A percentile compares a stretch with the other conserved stretches of the same genome.
Conservation (phyloP, 352 stramenopile species). For the Phytophthora capsici region DNA sequence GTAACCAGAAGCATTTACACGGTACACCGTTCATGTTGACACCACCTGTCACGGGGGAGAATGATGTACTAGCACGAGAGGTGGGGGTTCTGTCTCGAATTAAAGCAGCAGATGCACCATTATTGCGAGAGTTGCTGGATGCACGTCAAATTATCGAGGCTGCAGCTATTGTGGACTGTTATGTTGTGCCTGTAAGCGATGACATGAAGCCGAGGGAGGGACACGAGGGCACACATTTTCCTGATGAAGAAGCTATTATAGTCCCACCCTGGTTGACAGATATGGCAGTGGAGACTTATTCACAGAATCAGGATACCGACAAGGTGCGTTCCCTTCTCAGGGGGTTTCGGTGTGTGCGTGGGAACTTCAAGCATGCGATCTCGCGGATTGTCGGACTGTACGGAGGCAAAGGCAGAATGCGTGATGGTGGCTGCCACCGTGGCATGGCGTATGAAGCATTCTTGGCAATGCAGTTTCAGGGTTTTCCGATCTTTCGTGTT, state of each 20-base stretch:
- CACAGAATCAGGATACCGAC: conserved; percentile 44
- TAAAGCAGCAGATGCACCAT: conserved; percentile 28
- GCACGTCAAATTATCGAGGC: conserved; percentile 41
- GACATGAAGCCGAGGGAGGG: conserved; percentile 15
- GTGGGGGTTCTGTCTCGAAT: conserved; percentile 16
- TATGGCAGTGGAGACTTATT: conserved; percentile 47
- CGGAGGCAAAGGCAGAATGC: conserved; percentile 29
- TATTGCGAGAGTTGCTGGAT: conserved; percentile 36
- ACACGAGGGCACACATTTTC: conserved; percentile 7
- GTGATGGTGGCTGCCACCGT: too few relatives aligned
- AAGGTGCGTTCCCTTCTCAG: conserved; percentile 58
- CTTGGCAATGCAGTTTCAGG: conserved; percentile 54
- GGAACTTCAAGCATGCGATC: conserved; percentile 42
- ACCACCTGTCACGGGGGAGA: not conserved
- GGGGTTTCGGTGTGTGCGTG: conserved; percentile 45
- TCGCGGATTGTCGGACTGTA: conserved; percentile 31
- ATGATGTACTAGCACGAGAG: not conserved
- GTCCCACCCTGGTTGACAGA: conserved; percentile 44
- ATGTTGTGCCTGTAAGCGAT: conserved; percentile 28
- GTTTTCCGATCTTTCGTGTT: conserved; percentile 46
- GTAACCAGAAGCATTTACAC: conserved; percentile 44
- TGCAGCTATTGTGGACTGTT: conserved; percentile 40
- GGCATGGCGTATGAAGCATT: conserved; percentile 51
- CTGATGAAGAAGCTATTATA: conserved; percentile 15
- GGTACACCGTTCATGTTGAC: conserved; percentile 35